phyloP scores from a whole-genome alignment of 768 basidiomycete species.

The Boletus vermiculosoides region DNA sequence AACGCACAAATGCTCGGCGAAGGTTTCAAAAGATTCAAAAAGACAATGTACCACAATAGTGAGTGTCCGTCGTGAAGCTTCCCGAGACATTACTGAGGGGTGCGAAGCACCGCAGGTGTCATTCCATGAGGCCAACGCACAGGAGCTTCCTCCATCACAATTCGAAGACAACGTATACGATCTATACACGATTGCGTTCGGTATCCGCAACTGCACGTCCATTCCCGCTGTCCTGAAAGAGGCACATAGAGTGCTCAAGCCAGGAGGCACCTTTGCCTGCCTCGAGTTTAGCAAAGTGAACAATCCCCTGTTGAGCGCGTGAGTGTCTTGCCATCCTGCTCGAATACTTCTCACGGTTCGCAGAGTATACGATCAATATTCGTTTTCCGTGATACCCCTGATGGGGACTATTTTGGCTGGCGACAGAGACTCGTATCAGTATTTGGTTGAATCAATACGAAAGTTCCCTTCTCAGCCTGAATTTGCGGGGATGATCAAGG shows the following conservation, averaged over 20 bases:
- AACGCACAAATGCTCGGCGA: slow-evolving; percentile 95
- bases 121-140: slow-evolving; percentile 93
- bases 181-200: slow-evolving; percentile 97
- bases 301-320: slow-evolving; percentile 86
- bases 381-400: slow-evolving; percentile 92
- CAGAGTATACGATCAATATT: slow-evolving; percentile 93
- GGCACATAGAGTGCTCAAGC: slow-evolving; percentile 92
- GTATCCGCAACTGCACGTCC: slow-evolving; percentile 96
- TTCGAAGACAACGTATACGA: slow-evolving; percentile 87
- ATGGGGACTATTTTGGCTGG: slow-evolving; percentile 96
- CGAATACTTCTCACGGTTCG: slow-evolving; percentile 5
- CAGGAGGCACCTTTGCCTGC: slow-evolving; percentile 93
- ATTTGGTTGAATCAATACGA: slow-evolving; percentile 96
- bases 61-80: slow-evolving; percentile 27
- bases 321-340: slow-evolving; percentile 34
- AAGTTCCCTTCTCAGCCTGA: slow-evolving; percentile 86
- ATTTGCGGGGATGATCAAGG: slow-evolving; percentile 85
- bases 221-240: slow-evolving; percentile 84
- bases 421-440: slow-evolving; percentile 94
- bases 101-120: slow-evolving; percentile 82
- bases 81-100: slow-evolving; percentile 1
- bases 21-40: slow-evolving; percentile 85
- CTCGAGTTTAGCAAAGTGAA: slow-evolving; percentile 94
- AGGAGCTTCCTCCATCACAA: slow-evolving; percentile 60
- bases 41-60: slow-evolving; percentile 99